Conservation (phyloP, 2,329 filamentous ascomycete genomes). For the Ambrosiella beaveri region DNA sequence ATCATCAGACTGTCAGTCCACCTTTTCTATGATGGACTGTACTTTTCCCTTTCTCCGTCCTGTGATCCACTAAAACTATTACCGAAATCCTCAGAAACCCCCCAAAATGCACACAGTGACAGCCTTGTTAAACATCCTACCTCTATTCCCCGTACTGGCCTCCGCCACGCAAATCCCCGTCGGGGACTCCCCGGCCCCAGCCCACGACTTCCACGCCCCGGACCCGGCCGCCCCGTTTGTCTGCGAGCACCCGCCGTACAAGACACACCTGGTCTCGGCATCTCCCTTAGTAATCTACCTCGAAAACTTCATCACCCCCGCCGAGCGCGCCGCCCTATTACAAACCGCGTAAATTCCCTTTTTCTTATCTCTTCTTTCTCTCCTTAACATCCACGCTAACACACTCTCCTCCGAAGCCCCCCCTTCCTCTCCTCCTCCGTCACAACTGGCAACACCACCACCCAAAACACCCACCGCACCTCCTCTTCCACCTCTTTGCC, state of each 20-base stretch:
- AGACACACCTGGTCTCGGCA: constrained; percentile 27
- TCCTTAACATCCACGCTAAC: not conserved
- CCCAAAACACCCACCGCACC: constrained; percentile 24
- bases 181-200: constrained; percentile 5
- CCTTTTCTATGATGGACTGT: no score
- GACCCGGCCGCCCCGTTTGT: not conserved
- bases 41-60: no score
- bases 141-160: not conserved
- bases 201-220: not conserved
- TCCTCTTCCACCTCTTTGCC: constrained; percentile 28
- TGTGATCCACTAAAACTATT: no score
- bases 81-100: not conserved
- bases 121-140: not conserved
- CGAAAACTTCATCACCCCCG: constrained; percentile 26
- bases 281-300: constrained; percentile 34
- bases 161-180: not conserved
- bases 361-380: not conserved
- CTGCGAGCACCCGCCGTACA: constrained; percentile 22
- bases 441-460: constrained; percentile 20
- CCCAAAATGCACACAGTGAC: not conserved
- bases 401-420: constrained; percentile 20
- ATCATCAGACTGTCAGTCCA: no score
- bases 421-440: constrained; percentile 28
- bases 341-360: constrained; percentile 23
- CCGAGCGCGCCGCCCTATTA: constrained; percentile 26